Percentiles rank a stretch among this genome's conserved stretches.
phyloP scores from a whole-genome alignment of 2,329 filamentous ascomycete genomes.

The Pseudocercospora fuligena region DNA sequence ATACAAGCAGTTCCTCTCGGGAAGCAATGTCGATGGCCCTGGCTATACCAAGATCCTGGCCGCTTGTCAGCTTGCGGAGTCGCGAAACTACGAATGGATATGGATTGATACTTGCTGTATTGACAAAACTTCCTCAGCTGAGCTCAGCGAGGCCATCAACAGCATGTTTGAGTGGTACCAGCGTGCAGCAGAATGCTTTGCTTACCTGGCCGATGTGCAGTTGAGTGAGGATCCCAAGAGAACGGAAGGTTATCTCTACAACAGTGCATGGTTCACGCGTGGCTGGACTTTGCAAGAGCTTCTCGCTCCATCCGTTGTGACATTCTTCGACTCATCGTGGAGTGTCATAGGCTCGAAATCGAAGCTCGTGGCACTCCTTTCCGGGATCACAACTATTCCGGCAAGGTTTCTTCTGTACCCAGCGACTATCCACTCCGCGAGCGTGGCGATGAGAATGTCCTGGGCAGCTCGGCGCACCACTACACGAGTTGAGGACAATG shows the following conservation, averaged over 20 bases:
- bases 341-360: constrained; percentile 15
- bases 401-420: constrained; percentile 10
- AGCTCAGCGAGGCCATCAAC: constrained; percentile 30
- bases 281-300: constrained; percentile 17
- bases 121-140: constrained; percentile 27
- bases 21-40: not conserved
- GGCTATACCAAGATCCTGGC: constrained; percentile 20
- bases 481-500: constrained; percentile 16
- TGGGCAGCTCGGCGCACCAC: constrained; percentile 19
- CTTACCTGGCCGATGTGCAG: constrained; percentile 22
- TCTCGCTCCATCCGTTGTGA: constrained; percentile 1
- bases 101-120: constrained; percentile 34
- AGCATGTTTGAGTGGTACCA: constrained; percentile 31
- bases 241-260: not conserved
- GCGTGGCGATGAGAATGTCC: constrained; percentile 9
- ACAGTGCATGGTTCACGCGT: constrained; percentile 20
- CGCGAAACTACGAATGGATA: constrained; percentile 14
- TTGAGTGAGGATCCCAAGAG: not conserved
- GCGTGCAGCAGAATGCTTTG: constrained; percentile 26
- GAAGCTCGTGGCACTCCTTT: not conserved
- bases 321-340: constrained; percentile 28
- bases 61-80: not conserved
- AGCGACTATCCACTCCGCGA: not conserved
- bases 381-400: constrained; percentile 12
- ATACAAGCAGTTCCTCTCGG: constrained; percentile 10